phyloP scores from a whole-genome alignment of 768 basidiomycete genomes.

The Baorangia bicolor region DNA sequence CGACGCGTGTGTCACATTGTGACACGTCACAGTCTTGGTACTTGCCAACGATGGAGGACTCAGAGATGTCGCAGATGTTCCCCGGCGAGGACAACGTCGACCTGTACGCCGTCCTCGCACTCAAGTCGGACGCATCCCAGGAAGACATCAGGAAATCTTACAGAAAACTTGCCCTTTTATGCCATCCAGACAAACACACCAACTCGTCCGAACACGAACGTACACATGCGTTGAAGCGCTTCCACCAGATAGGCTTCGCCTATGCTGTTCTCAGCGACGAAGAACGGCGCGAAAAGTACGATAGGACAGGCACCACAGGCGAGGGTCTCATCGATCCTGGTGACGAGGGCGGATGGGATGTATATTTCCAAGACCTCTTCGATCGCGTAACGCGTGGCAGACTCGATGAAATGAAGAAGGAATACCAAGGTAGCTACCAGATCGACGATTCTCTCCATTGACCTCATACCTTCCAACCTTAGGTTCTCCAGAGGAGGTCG shows the following conservation, averaged over 20 bases:
- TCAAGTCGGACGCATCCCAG: slow-evolving; percentile 50
- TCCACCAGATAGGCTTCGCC: slow-evolving; percentile 93
- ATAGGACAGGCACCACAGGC: slow-evolving; percentile 81
- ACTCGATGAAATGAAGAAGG: slow-evolving; percentile 90
- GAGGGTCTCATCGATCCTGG: slow-evolving; percentile 71
- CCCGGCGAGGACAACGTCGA: slow-evolving; percentile 69
- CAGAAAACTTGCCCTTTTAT: slow-evolving; percentile 73
- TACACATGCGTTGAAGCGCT: slow-evolving; percentile 69
- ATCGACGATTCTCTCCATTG: neutral
- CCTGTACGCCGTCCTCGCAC: slow-evolving; percentile 71
- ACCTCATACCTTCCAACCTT: slow-evolving; percentile 1
- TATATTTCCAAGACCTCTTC: slow-evolving; percentile 90
- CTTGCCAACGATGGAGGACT: slow-evolving; percentile 64
- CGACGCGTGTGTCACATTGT: slow-evolving; percentile 6
- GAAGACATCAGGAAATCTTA: slow-evolving; percentile 85
- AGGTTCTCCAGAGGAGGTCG: slow-evolving; percentile 86
- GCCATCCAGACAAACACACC: slow-evolving; percentile 91
- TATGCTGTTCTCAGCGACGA: slow-evolving; percentile 86
- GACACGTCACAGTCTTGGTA: neutral
- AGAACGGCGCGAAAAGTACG: slow-evolving; percentile 73
- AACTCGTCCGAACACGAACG: slow-evolving; percentile 56
- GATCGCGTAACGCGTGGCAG: slow-evolving; percentile 82
- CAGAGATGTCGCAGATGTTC: slow-evolving; percentile 68
- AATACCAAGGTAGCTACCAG: slow-evolving; percentile 71
- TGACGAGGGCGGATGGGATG: slow-evolving; percentile 85